phyloP scores from a whole-genome alignment of 805 yeast genomes.

The Lipomyces sp. region DNA sequence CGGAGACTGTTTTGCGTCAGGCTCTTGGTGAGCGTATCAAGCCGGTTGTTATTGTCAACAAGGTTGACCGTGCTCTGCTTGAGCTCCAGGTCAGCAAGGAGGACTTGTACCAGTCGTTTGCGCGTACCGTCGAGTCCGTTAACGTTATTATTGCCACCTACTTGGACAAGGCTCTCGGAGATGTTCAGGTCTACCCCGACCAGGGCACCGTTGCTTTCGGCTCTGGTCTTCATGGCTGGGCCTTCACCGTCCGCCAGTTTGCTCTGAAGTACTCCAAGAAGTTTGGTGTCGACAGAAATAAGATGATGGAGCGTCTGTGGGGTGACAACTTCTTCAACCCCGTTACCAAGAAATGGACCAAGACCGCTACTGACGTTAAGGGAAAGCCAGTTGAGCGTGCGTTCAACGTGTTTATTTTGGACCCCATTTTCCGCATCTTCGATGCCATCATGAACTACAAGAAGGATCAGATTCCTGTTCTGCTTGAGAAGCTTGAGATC shows the following conservation, averaged over 20 bases:
- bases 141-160: constrained; percentile 97
- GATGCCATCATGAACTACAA: constrained; percentile 98
- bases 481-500: constrained; percentile 92
- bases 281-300: constrained; percentile 96
- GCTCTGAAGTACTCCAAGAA: constrained; percentile 97
- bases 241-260: constrained; percentile 98
- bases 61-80: constrained; percentile 98
- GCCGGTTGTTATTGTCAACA: constrained; percentile 98
- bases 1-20: constrained; percentile 99
- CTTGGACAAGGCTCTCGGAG: constrained; percentile 87
- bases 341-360: constrained; percentile 99
- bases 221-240: constrained; percentile 99
- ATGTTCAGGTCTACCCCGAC: constrained; percentile 98
- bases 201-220: constrained; percentile 99
- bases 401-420: constrained; percentile 98
- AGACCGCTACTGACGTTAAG: constrained; percentile 83
- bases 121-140: constrained; percentile 99
- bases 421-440: constrained; percentile 98
- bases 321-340: constrained; percentile 99
- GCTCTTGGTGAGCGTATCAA: constrained; percentile 98
- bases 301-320: constrained; percentile 99
- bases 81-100: constrained; percentile 99
- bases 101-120: constrained; percentile 95
- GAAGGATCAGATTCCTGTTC: constrained; percentile 91
- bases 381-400: constrained; percentile 98